These are phyloP conservation scores for Sicyos baderoa DNA, from an alignment of 306 rosid genomes.

Conservation along the genomic window DNA sequence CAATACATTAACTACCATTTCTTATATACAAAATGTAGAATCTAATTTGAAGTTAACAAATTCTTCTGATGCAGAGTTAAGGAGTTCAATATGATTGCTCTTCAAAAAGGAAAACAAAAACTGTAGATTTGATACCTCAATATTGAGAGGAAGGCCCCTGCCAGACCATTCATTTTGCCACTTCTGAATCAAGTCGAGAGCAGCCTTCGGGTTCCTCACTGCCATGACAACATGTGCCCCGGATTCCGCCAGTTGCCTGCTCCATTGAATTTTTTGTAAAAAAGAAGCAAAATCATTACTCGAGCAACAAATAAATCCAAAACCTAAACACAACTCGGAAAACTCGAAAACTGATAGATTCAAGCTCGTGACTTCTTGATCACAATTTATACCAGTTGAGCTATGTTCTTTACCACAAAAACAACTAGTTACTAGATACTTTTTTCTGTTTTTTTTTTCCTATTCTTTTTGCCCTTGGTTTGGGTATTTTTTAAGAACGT, in stretches of 20 bases:
- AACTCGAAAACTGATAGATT: too few species aligned
- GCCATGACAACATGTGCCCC: constrained; percentile 99
- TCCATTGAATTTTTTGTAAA: constrained; percentile 18
- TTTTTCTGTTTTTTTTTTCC: neutral
- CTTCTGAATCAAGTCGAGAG: constrained; percentile 67
- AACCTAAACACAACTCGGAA: neutral
- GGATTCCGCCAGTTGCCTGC: constrained; percentile 88
- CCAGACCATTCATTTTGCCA: constrained; percentile 87
- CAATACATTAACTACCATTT: constrained; percentile 2
- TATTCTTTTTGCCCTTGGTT: neutral
- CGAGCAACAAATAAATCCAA: neutral
- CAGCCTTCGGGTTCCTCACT: constrained; percentile 81
- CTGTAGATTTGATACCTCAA: constrained; percentile 47
- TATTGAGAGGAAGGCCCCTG: constrained; percentile 74
- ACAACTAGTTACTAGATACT: neutral
- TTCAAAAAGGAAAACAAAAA: neutral
- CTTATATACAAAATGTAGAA: neutral
- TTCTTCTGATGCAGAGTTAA: neutral
- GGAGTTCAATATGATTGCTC: neutral
- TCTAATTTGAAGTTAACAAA: neutral
- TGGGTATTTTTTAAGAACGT: neutral
- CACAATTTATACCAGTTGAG: too few species aligned
- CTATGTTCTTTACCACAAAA: too few species aligned
- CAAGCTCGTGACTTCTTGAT: too few species aligned
- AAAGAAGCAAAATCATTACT: constrained; percentile 8